Conservation (phyloP, 225 moss, liverwort and hornwort genomes). For the Antitrichia curtipendula region DNA sequence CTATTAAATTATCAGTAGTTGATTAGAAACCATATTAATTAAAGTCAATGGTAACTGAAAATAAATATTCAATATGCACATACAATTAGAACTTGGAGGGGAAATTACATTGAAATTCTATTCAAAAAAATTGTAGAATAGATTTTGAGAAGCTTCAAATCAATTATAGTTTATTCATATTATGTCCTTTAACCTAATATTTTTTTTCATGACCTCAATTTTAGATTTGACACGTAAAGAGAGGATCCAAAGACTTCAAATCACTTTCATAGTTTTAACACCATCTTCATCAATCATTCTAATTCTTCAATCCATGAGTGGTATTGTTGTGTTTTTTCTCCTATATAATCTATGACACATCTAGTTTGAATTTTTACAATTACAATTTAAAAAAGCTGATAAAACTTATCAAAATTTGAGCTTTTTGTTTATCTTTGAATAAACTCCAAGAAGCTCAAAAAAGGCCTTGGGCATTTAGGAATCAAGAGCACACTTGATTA, state of each 20-base stretch:
- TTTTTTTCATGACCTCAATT: not conserved
- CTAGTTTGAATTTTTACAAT: rapidly evolving
- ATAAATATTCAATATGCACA: too few species aligned
- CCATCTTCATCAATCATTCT: not conserved
- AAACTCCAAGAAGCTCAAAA: not conserved
- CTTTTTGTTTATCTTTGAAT: not conserved
- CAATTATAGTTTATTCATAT: not conserved
- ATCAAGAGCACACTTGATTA: rapidly evolving
- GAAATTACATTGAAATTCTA: not conserved
- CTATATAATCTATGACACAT: rapidly evolving
- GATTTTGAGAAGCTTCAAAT: not conserved
- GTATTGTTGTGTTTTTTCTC: not conserved
- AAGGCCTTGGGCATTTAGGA: rapidly evolving
- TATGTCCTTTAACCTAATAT: not conserved
- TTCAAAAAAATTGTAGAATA: not conserved
- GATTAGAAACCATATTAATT: not conserved
- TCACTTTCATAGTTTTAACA: too few species aligned
- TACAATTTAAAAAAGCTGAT: rapidly evolving
- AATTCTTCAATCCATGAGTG: not conserved
- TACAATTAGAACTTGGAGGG: rapidly evolving
- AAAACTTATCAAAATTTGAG: rapidly evolving
- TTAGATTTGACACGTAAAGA: not conserved
- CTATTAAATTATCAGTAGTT: not conserved
- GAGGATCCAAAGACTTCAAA: rapidly evolving
- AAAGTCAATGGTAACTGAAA: not conserved